These are phyloP conservation scores for Trifolium subterraneum DNA, from an alignment of 306 rosid species.

Conservation along the genomic window DNA sequence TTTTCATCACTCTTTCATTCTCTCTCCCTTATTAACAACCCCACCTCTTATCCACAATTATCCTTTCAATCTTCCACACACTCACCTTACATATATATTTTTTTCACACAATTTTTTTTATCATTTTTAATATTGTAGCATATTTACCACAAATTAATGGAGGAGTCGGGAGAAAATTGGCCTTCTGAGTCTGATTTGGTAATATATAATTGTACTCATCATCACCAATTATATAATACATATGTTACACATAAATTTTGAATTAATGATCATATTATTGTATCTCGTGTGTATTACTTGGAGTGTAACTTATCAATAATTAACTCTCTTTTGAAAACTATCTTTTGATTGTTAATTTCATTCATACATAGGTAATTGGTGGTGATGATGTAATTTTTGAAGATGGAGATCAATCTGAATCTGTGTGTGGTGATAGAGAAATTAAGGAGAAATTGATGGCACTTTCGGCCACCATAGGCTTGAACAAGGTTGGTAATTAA, in stretches of 20 bases:
- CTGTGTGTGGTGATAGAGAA: neutral
- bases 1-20: neutral
- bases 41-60: constrained; percentile 7
- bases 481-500: constrained; percentile 33
- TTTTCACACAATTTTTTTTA: neutral
- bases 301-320: neutral
- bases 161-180: constrained; percentile 53
- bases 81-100: neutral
- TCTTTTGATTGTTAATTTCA: too few relatives aligned
- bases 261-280: neutral
- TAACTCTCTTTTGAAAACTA: neutral
- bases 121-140: neutral
- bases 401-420: constrained; percentile 27
- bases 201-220: neutral
- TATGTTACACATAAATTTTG: neutral
- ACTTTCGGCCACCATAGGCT: constrained; percentile 46
- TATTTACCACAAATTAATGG: constrained; percentile 25
- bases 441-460: constrained; percentile 30
- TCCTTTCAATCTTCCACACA: neutral
- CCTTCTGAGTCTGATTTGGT: constrained; percentile 45
- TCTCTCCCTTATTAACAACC: neutral
- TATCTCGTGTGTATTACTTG: neutral
- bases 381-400: neutral
- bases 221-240: neutral
- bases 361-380: constrained; percentile 18